Evolutionary conservation across 768 basidiomycete genomes (phyloP), one percentile per base, ranked within the genome.

Genomic region (Boletus pseudo-olivaceus): DNA sequence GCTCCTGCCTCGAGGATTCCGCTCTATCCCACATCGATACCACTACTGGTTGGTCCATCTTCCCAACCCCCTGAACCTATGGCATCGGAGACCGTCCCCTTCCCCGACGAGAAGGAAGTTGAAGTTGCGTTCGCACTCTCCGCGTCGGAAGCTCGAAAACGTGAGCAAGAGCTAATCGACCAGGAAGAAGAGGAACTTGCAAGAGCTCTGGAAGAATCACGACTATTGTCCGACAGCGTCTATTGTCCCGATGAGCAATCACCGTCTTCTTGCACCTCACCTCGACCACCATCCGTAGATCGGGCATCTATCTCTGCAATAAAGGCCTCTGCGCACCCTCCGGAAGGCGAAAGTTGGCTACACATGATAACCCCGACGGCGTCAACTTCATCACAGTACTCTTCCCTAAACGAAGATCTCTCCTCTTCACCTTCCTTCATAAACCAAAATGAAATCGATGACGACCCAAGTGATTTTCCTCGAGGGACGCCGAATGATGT

Each of bases 181-280:
- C 66, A 66, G 54, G 87, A 90, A 63, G 85, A 88, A 53, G 82
- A 83, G 30, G 84, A 89, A 40, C 72, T 90, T 14, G 81, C 80
- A 20, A 76, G 75, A 56, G 89, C 87, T 0, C 60, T 91, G 53
- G 77, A 81, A 58, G 78, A 78, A 54, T 87, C 85, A 1, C 69
- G 71, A n/a, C 39, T 71, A 17, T 41, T 57, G 46, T 52, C 66
- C 23, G 39, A 11, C 33, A 45, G 7, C 44, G 20, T 47, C 17
- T 66, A 62, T 38, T 14, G 49, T 29, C 10, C 60, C 39, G 54
- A 62, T 8, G 53, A 53, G 2, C 49, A 19, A 6, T 49, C 52
- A 4, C 27, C 49, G 9, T 53, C 61, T 32, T 43, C 54, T 29
- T 55, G 46, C 6, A 34, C 51, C 7, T 59, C 58, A 2, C 56